Base-by-base conservation (phyloP, 768 basidiomycete species). In the Lactarius trivialis region DNA sequence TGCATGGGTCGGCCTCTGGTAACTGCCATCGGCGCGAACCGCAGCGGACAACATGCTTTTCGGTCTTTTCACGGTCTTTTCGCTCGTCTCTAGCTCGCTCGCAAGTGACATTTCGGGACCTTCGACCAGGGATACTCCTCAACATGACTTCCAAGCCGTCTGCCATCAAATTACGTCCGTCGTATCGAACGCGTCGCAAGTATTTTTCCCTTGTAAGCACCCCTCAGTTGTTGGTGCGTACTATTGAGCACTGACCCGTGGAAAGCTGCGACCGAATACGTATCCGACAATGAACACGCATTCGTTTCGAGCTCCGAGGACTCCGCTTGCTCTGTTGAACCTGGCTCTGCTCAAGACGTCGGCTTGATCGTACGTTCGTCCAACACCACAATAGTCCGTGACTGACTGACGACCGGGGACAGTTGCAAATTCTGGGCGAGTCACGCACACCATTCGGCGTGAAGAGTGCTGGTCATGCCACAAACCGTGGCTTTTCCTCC, bases 161-260 rank as follows among this genome's bases (percentile, higher is more conserved):
- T 43, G 41, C 41, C 7, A 4, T n/a, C 41, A n/a, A n/a, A 43
- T 43, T 17, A 3, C 8, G 41, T 43, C 41, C n/a, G 41, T n/a
- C n/a, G 7, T 43, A 9, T 43, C 41, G 41, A 43, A 43, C 41
- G 19, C 17, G 59, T 67, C 21, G 61, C 69, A 49, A 49, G 48
- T 49, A 2, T 33, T 30, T 19, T 53, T 53, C 19, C 30, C 52
- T 21, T 4, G 41, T 21, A 21, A 43, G 41, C 8, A 21, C 19
- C 19, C 2, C n/a, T n/a, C 3, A 21, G n/a, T 32, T 21, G 4
- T 53, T 7, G 17, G 17, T 17, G 14, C 30, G 7, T 30, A 15
- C 37, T 36, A 4, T 17, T 28, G 14, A 28, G 26, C 5, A 6
- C 49, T 30, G 24, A 28, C 49, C 14, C 14, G 17, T 43, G 49